These are phyloP conservation scores for Aspergillus novofumigatus DNA, from an alignment of 2,329 filamentous ascomycete genomes.

Conservation along the genomic window DNA sequence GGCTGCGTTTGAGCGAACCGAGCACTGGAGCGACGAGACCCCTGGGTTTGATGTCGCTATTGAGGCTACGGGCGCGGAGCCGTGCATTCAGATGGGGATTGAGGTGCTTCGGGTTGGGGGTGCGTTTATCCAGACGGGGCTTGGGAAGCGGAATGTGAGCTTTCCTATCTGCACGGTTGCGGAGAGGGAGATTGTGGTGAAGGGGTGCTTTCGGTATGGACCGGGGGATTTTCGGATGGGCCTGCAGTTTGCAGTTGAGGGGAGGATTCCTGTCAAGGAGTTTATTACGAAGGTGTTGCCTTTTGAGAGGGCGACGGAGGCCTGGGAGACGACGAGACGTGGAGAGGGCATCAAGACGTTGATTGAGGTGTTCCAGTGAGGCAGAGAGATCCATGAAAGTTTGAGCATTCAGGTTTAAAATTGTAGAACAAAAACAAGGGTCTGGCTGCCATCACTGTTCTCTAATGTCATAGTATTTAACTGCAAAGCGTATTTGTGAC, in stretches of 20 bases:
- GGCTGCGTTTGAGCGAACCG: slow-evolving; percentile 34
- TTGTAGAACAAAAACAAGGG: too few species aligned
- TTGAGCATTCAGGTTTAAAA: too few species aligned
- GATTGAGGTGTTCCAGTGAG: slow-evolving; percentile 5
- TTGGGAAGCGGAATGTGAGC: slow-evolving; percentile 35
- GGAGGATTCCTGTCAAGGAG: slow-evolving; percentile 21
- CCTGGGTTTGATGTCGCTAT: slow-evolving; percentile 38
- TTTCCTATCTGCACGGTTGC: slow-evolving; percentile 35
- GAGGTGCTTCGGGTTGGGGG: slow-evolving; percentile 31
- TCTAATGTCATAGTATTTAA: too few species aligned
- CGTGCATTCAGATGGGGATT: slow-evolving; percentile 44
- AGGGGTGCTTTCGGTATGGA: slow-evolving; percentile 32
- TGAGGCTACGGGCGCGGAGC: slow-evolving; percentile 41
- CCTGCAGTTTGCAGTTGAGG: slow-evolving; percentile 33
- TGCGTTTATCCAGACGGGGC: slow-evolving; percentile 31
- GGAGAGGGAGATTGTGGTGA: slow-evolving; percentile 32
- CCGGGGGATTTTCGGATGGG: slow-evolving; percentile 34
- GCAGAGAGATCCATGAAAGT: too few species aligned
- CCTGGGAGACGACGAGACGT: slow-evolving; percentile 24
- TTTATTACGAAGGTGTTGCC: slow-evolving; percentile 27
- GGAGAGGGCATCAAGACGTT: slow-evolving; percentile 13
- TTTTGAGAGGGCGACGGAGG: slow-evolving; percentile 27
- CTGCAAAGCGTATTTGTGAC: too few species aligned
- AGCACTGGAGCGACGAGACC: slow-evolving; percentile 2
- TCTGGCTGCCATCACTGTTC: too few species aligned